Percentiles rank a stretch among this genome's conserved stretches.
These are phyloP conservation scores for Calonectria montana DNA, from an alignment of 2,329 filamentous ascomycete genomes.

Conservation along the genomic window DNA sequence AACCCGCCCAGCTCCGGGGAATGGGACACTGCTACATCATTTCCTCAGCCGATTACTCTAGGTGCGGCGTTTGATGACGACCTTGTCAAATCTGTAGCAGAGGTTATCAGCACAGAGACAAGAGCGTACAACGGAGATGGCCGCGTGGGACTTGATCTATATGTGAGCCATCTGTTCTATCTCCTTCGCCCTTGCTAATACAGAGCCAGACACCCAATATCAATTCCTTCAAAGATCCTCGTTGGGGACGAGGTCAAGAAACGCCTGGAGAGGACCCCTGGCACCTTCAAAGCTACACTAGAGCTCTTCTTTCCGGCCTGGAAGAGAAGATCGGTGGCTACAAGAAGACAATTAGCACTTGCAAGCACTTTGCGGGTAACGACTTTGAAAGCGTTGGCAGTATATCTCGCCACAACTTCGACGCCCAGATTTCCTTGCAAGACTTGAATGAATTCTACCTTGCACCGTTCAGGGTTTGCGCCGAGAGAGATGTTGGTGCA, in stretches of 20 bases:
- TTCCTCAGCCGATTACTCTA: background rate
- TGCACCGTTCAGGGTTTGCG: background rate
- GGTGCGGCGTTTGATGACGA: background rate
- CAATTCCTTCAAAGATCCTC: background rate
- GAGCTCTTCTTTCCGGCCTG: background rate
- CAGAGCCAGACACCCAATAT: background rate
- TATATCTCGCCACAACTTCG: background rate
- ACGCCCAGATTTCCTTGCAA: background rate
- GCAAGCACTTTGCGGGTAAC: background rate
- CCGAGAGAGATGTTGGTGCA: background rate
- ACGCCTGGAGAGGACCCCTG: background rate
- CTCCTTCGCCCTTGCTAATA: background rate
- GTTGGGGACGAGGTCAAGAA: background rate
- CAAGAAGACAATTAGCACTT: background rate
- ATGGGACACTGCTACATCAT: background rate
- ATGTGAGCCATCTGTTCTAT: background rate
- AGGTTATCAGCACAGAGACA: background rate
- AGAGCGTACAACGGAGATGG: background rate
- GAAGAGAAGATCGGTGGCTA: background rate
- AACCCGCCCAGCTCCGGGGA: background rate
- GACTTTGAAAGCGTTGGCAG: background rate
- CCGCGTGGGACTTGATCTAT: background rate
- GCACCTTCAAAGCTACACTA: background rate
- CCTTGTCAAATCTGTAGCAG: background rate
- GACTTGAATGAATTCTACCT: background rate